These are phyloP conservation scores for Osmanthus fragrans DNA, from an alignment of 257 asterid genomes.

Conservation along the genomic window DNA sequence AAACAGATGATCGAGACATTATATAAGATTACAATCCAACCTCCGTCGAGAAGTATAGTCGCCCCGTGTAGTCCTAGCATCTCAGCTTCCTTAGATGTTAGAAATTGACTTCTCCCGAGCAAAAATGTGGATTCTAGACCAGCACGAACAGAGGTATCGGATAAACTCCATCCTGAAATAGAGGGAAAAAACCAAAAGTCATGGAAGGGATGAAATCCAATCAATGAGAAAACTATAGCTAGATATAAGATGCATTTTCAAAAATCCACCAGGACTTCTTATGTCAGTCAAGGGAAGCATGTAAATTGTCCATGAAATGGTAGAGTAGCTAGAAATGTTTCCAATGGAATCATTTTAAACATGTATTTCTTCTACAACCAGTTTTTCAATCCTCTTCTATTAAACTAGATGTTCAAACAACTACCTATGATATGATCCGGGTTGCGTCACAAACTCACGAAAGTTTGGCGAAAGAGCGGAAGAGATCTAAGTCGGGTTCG, in stretches of 20 bases:
- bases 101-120: slow-evolving; percentile 82
- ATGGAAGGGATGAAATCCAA: slow-evolving; percentile 8
- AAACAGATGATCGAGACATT: background rate
- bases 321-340: slow-evolving; percentile 12
- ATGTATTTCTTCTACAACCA: background rate
- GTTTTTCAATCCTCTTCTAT: background rate
- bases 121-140: slow-evolving; percentile 73
- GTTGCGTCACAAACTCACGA: too few species aligned
- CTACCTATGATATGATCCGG: too few species aligned
- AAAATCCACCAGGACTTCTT: slow-evolving; percentile 6
- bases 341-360: background rate
- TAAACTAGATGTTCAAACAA: background rate
- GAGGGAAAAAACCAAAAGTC: slow-evolving; percentile 17
- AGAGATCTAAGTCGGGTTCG: too few species aligned
- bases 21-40: slow-evolving; percentile 36
- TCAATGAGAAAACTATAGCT: background rate
- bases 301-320: background rate
- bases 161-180: slow-evolving; percentile 70
- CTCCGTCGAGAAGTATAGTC: slow-evolving; percentile 85
- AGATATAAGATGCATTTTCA: slow-evolving; percentile 9
- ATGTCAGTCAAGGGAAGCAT: background rate
- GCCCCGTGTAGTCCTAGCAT: slow-evolving; percentile 65
- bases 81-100: slow-evolving; percentile 65
- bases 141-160: slow-evolving; percentile 63
- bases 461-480: too few species aligned